Base-by-base conservation (phyloP, 306 rosid species). In the Cicer bijugum region DNA sequence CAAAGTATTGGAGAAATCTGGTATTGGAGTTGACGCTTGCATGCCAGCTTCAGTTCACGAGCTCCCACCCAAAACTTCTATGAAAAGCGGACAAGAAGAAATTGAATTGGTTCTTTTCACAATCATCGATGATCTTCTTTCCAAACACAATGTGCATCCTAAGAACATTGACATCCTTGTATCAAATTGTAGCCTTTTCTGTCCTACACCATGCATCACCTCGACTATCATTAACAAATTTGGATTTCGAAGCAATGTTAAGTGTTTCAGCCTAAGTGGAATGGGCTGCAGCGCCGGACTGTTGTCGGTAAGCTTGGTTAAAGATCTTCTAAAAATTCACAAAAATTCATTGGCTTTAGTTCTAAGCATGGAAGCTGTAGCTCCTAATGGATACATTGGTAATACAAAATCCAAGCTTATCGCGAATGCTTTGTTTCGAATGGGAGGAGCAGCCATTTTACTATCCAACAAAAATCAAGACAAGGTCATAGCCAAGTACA, bases 231-330 rank as follows among this genome's bases (percentile, higher is more conserved):
- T 87, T 12, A 87, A 89, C 83, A 85, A 82, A 77, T 92, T 87
- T 60, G 87, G 91, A 52, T 76, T 90, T n/a, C 51, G 91, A 44
- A 90, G 87, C 85, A 85, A 85, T 15, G 48, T 86, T 35, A 89
- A 82, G 83, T 77, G 91, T 76, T 67, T 83, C 46, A 86, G 75
- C 80, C 83, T 88, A 28, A 67, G 90, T 66, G 95, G 95, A 65
- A 92, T 87, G 93, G 97, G 92, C 10, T 90, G 91, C 70, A 90
- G 97, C 64, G 96, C 95, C 12, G 92, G 93, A 47, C 58, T 89
- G 68, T 65, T 85, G 76, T 86, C 96, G 4, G 75, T 88, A 63
- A 76, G 80, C 78, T 72, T 87, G 75, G 92, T 86, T 5, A 86
- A 79, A 82, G 95, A 87, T 78, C 88, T 90, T 28, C 75, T 83